phyloP scores from a whole-genome alignment of 225 moss, liverwort and hornwort species.

The Ulota crispa region DNA sequence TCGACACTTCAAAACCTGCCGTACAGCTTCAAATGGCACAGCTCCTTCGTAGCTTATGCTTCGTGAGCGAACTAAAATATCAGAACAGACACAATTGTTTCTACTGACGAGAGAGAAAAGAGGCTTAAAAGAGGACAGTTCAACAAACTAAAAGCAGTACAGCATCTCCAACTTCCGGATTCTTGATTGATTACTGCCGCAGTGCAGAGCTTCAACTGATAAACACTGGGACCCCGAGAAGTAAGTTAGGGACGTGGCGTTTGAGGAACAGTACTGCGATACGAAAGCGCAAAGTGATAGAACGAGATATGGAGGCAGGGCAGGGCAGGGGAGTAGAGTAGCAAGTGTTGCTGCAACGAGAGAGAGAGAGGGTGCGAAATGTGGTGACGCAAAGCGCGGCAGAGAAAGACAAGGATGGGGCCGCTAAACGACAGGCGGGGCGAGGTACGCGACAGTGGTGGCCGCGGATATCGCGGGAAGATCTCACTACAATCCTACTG shows the following conservation, averaged over 20 bases:
- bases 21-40: neutral
- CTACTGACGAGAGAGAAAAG: neutral
- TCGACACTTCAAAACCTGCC: neutral
- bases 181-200: neutral
- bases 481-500: constrained; percentile 43
- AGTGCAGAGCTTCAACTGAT: neutral
- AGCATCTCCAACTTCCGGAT: neutral
- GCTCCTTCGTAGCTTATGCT: neutral
- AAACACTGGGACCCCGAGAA: neutral
- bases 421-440: constrained; percentile 7
- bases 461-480: constrained; percentile 24
- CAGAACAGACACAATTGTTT: neutral
- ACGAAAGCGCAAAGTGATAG: neutral
- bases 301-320: neutral
- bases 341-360: too few species aligned
- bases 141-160: neutral
- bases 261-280: neutral
- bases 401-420: constrained; percentile 22
- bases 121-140: neutral
- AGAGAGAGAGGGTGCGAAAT: neutral
- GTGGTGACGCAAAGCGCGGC: neutral
- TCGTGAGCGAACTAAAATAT: neutral
- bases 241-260: neutral
- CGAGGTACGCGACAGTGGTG: constrained; percentile 30
- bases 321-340: too few species aligned